Evolutionary conservation across 228 moss, liverwort and hornwort genomes (phyloP).

Genomic region (Sphagnum fallax): DNA sequence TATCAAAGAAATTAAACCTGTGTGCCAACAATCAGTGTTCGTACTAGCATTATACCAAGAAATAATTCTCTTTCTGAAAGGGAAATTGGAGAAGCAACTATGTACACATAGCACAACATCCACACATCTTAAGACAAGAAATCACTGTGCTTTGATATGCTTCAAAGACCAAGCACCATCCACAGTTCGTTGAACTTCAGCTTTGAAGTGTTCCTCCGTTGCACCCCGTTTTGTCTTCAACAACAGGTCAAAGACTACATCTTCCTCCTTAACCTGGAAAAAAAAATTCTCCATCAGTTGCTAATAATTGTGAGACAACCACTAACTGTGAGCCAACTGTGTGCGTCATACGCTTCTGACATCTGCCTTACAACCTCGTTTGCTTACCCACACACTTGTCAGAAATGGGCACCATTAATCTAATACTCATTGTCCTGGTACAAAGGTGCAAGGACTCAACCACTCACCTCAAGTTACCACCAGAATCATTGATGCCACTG

Average conservation of each 20-base stretch:
- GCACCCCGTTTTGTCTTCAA: conserved; percentile 24
- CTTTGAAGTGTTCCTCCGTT: conserved; percentile 31
- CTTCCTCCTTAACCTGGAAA: conserved; percentile 19
- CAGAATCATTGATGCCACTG: too few relatives aligned
- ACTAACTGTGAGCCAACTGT: not conserved
- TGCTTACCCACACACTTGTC: not conserved
- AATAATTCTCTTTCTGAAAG: not conserved
- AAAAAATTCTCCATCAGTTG: not conserved
- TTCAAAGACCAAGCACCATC: conserved; percentile 39
- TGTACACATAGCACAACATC: not conserved
- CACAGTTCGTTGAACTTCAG: conserved; percentile 30
- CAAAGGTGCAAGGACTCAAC: too few relatives aligned
- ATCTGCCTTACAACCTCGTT: not conserved
- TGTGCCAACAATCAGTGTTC: too few relatives aligned
- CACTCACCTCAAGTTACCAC: too few relatives aligned
- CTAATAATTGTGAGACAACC: not conserved
- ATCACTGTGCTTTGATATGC: not conserved
- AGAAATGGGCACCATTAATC: not conserved
- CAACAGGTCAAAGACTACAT: conserved; percentile 15
- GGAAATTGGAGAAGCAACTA: not conserved
- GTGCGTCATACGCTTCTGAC: not conserved
- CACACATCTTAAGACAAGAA: not conserved
- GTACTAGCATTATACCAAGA: not conserved
- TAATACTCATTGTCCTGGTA: too few relatives aligned
- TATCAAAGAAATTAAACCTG: too few relatives aligned